Percentiles rank a stretch among this genome's conserved stretches.
phyloP scores from a whole-genome alignment of 148 eudicot species.

The Hydrangea macrophylla region DNA sequence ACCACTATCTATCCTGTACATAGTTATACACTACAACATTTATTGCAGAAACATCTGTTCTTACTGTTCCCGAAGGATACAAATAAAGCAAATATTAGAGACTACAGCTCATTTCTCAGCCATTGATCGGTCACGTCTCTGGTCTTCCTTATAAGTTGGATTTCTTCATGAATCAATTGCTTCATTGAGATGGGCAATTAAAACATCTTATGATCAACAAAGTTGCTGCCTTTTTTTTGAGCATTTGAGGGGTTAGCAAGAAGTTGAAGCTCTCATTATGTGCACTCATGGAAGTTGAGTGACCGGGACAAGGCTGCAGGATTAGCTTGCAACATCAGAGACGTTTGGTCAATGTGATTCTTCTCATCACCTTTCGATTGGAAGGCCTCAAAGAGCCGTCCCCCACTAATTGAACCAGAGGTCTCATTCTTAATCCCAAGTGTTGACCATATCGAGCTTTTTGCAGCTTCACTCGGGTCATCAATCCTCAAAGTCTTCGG shows the following conservation, averaged over 20 bases:
- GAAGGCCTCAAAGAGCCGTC: conserved; percentile 34
- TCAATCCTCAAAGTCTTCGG: conserved; percentile 44
- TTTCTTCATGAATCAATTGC: neutral
- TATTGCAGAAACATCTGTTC: neutral
- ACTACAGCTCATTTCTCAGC: neutral
- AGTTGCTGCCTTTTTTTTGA: neutral
- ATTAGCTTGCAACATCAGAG: conserved; percentile 55
- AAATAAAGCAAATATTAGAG: conserved; percentile 14
- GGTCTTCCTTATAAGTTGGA: neutral
- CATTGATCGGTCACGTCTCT: neutral
- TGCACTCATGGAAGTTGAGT: conserved; percentile 54
- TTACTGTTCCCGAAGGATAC: neutral
- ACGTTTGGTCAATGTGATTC: conserved; percentile 14
- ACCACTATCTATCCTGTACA: neutral
- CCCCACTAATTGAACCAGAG: conserved; percentile 12
- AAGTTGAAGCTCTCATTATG: conserved; percentile 8
- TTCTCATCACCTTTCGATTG: conserved; percentile 24
- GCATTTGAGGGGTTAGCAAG: conserved; percentile 6
- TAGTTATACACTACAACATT: conserved; percentile 12
- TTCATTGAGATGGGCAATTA: neutral
- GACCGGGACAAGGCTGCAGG: conserved; percentile 86
- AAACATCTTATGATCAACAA: neutral
- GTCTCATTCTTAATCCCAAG: conserved; percentile 41
- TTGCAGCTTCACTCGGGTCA: conserved; percentile 41
- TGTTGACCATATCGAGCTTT: conserved; percentile 50